These are phyloP conservation scores for Russula dissimulans DNA, from an alignment of 768 basidiomycete genomes.

Conservation along the genomic window DNA sequence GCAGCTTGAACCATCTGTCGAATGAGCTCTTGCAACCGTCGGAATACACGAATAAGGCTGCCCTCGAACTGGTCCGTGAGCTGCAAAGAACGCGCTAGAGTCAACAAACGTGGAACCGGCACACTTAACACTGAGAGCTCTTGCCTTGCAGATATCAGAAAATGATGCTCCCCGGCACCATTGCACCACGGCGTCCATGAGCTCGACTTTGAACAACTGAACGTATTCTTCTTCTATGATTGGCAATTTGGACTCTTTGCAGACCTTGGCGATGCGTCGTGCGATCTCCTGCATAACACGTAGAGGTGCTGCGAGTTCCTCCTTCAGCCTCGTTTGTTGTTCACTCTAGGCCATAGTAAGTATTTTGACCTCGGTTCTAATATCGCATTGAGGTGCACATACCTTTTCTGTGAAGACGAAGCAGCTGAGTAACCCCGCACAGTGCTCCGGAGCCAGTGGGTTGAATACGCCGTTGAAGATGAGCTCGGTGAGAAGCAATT, in stretches of 20 bases:
- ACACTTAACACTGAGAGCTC: conserved; percentile 13
- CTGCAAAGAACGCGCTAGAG: conserved; percentile 31
- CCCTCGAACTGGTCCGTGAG: conserved; percentile 96
- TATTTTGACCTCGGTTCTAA: not conserved
- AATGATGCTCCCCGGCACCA: conserved; percentile 99
- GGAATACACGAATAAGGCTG: conserved; percentile 91
- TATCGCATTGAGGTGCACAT: not conserved
- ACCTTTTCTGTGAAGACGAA: conserved; percentile 99
- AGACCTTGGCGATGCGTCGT: conserved; percentile 91
- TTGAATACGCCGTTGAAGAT: conserved; percentile 98
- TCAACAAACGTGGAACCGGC: not conserved
- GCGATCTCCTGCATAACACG: conserved; percentile 95
- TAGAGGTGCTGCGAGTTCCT: conserved; percentile 87
- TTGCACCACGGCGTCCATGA: conserved; percentile 95
- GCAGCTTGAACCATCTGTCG: conserved; percentile 95
- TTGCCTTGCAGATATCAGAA: conserved; percentile 89
- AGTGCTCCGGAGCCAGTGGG: conserved; percentile 79
- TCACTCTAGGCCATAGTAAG: conserved; percentile 53
- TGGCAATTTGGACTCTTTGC: conserved; percentile 83
- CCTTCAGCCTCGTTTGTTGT: conserved; percentile 74
- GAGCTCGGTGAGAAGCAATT: conserved; percentile 90
- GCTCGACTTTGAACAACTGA: conserved; percentile 92
- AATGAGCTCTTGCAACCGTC: conserved; percentile 86
- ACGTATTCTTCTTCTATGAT: conserved; percentile 94
- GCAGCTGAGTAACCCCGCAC: conserved; percentile 89